A percentile compares a stretch with the other conserved stretches of the same genome.
phyloP scores from a whole-genome alignment of 129 eudicot genomes.

The Logfia minima region DNA sequence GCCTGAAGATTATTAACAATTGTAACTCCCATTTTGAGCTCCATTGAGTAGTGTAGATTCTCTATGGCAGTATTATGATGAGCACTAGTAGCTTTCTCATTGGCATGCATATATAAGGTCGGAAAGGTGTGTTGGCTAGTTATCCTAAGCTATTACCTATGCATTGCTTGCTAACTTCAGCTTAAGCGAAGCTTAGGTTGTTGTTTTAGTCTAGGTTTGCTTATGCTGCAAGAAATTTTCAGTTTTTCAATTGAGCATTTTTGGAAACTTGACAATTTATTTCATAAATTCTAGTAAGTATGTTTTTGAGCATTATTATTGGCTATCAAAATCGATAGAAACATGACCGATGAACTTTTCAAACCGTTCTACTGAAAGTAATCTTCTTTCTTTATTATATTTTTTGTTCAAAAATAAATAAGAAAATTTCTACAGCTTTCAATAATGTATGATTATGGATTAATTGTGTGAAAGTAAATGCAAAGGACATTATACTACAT shows the following conservation, averaged over 20 bases:
- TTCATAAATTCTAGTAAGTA: background rate
- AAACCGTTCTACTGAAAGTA: background rate
- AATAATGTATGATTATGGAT: background rate
- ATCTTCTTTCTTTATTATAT: too few relatives aligned
- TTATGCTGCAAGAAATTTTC: constrained; percentile 12
- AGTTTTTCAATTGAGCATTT: constrained; percentile 5
- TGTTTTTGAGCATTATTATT: background rate
- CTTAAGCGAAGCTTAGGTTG: background rate
- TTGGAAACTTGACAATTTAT: background rate
- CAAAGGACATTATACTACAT: background rate
- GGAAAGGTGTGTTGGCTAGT: background rate
- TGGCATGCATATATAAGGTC: background rate
- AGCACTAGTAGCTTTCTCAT: background rate
- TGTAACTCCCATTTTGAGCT: background rate
- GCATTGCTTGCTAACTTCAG: constrained; percentile 9
- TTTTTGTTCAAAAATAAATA: too few relatives aligned
- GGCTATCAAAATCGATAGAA: background rate
- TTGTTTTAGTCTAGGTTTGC: background rate
- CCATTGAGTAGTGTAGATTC: background rate
- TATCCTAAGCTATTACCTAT: background rate
- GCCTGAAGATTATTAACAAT: background rate
- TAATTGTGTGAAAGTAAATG: background rate
- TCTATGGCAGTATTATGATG: constrained; percentile 8
- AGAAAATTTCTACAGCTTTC: too few relatives aligned
- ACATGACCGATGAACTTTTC: background rate